Conservation (phyloP, 2,329 filamentous ascomycete genomes). For the Akanthomyces lecanii region DNA sequence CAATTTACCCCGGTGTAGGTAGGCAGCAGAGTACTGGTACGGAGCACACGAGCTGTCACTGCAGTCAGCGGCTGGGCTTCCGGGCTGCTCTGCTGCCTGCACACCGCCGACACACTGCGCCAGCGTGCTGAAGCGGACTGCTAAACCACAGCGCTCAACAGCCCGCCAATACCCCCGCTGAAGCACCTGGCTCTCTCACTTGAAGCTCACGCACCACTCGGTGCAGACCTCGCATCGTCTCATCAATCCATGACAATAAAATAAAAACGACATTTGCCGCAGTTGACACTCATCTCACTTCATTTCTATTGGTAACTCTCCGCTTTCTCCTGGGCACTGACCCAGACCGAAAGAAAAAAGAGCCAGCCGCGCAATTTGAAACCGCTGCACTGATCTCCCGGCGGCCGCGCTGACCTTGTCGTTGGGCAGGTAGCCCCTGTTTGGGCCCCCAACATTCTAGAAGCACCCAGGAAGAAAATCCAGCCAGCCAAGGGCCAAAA, state of each 20-base stretch:
- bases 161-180: background rate
- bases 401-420: background rate
- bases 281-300: background rate
- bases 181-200: background rate
- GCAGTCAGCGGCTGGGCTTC: too few relatives aligned
- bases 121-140: too few relatives aligned
- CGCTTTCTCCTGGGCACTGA: background rate
- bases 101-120: too few relatives aligned
- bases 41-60: too few relatives aligned
- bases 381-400: slow-evolving; percentile 1
- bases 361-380: slow-evolving; percentile 1
- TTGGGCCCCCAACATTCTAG: slow-evolving; percentile 7
- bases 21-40: too few relatives aligned
- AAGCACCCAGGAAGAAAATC: slow-evolving; percentile 2
- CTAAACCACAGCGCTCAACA: background rate
- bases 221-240: background rate
- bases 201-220: background rate
- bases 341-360: background rate
- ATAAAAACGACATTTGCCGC: background rate
- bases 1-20: too few relatives aligned
- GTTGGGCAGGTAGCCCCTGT: background rate
- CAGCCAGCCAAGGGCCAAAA: background rate
- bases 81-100: too few relatives aligned
- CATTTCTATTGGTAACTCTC: background rate
- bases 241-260: background rate